phyloP scores from a whole-genome alignment of 2,329 filamentous ascomycete genomes.

The Xylariaceae sp. region DNA sequence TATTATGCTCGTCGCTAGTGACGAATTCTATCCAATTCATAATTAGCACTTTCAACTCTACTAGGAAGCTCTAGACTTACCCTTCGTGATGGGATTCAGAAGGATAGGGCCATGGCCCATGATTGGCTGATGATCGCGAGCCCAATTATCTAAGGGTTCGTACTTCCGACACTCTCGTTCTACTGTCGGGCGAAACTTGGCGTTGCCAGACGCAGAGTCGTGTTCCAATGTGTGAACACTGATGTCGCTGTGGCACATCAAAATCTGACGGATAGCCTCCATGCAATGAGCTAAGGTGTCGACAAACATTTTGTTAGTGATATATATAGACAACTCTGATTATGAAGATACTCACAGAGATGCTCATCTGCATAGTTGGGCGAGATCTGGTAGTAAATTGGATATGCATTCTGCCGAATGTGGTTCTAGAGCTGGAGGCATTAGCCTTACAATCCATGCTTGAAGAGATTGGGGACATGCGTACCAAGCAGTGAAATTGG shows the following conservation, averaged over 20 bases:
- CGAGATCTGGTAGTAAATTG: not conserved
- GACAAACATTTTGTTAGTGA: too few relatives aligned
- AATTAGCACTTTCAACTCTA: not conserved
- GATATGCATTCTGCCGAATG: not conserved
- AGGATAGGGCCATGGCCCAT: not conserved
- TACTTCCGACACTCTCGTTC: not conserved
- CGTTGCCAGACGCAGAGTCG: not conserved
- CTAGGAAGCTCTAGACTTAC: not conserved
- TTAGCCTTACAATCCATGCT: not conserved
- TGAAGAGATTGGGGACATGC: not conserved
- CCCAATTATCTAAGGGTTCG: not conserved
- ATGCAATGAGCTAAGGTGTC: not conserved
- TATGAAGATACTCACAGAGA: not conserved
- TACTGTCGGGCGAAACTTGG: not conserved
- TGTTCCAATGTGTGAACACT: not conserved
- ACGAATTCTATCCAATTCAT: not conserved
- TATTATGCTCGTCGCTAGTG: not conserved
- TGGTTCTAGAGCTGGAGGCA: not conserved
- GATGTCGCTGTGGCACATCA: not conserved
- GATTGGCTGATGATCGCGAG: not conserved
- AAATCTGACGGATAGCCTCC: not conserved
- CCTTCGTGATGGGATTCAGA: not conserved
- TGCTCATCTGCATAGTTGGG: not conserved
- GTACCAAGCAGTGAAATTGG: not conserved
- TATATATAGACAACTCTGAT: too few relatives aligned